These are phyloP conservation scores for Boletus reticuloceps DNA, from an alignment of 768 basidiomycete species.

Conservation along the genomic window DNA sequence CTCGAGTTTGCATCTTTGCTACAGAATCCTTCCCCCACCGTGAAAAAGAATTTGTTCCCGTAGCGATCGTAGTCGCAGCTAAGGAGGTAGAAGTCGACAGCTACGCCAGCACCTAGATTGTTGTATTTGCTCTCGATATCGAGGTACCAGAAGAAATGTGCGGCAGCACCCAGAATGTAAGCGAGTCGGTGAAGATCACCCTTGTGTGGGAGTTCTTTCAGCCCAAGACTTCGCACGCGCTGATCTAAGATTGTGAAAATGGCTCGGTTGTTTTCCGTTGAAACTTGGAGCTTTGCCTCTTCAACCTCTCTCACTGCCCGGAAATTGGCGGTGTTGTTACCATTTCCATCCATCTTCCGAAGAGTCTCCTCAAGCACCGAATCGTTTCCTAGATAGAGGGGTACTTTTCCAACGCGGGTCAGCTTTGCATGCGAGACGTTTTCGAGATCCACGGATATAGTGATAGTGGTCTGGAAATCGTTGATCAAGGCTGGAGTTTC, in stretches of 20 bases:
- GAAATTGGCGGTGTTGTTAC: neutral
- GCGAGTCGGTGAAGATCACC: neutral
- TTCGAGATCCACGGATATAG: neutral
- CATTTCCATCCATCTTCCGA: neutral
- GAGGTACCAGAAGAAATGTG: constrained; percentile 24
- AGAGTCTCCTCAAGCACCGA: neutral
- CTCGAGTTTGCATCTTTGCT: neutral
- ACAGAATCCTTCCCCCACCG: constrained; percentile 2
- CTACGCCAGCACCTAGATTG: neutral
- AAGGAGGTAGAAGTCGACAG: constrained; percentile 13
- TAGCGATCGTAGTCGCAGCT: constrained; percentile 1
- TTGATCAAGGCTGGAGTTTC: constrained; percentile 1
- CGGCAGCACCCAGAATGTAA: constrained; percentile 10
- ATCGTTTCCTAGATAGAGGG: neutral
- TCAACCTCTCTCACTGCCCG: neutral
- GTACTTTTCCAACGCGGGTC: neutral
- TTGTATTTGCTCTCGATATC: constrained; percentile 3
- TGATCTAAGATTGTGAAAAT: constrained; percentile 3
- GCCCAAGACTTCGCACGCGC: neutral
- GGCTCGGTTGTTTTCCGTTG: neutral
- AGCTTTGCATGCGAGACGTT: constrained; percentile 1
- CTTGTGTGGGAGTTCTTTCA: neutral
- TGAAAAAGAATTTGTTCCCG: neutral
- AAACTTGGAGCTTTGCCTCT: constrained; percentile 1
- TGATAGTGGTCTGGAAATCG: constrained; percentile 12